Evolutionary conservation across 306 rosid genomes (phyloP).

Genomic region (Citrullus mucosospermus): DNA sequence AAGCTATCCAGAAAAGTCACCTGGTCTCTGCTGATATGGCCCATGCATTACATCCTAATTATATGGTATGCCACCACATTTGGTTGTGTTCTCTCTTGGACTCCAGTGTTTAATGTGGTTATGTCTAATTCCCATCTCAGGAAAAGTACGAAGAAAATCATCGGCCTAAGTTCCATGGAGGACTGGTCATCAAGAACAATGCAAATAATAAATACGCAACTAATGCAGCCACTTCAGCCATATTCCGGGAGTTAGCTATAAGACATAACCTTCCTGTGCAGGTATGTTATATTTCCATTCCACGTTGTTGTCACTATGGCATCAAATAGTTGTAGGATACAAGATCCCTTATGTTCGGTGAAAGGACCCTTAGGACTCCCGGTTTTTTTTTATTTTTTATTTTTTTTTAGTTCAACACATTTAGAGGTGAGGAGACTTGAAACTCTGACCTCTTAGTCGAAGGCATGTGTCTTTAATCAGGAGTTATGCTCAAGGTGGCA

Average conservation of each 20-base stretch:
- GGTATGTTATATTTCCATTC: constrained; percentile 31
- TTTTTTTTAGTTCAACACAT: no score
- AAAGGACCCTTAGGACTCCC: background rate
- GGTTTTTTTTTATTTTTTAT: no score
- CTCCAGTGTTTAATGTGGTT: constrained; percentile 8
- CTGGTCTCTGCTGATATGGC: constrained; percentile 96
- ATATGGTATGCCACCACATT: constrained; percentile 34
- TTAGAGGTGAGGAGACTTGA: no score
- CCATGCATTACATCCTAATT: constrained; percentile 89
- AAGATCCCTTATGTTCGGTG: background rate
- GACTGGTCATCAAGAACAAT: constrained; percentile 78
- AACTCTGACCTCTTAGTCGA: no score
- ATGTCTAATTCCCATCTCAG: constrained; percentile 26
- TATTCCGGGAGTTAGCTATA: constrained; percentile 70
- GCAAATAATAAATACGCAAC: constrained; percentile 88
- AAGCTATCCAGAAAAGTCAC: constrained; percentile 54
- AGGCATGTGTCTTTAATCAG: no score
- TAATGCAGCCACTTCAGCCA: constrained; percentile 65
- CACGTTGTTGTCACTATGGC: background rate
- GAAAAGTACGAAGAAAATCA: constrained; percentile 84
- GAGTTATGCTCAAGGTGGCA: no score
- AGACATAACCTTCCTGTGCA: constrained; percentile 70
- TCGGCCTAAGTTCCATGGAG: constrained; percentile 84
- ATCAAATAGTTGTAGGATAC: background rate
- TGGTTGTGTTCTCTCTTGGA: background rate